Base-by-base conservation (phyloP, 768 basidiomycete species). In the Gelatoporia subvermispora region DNA sequence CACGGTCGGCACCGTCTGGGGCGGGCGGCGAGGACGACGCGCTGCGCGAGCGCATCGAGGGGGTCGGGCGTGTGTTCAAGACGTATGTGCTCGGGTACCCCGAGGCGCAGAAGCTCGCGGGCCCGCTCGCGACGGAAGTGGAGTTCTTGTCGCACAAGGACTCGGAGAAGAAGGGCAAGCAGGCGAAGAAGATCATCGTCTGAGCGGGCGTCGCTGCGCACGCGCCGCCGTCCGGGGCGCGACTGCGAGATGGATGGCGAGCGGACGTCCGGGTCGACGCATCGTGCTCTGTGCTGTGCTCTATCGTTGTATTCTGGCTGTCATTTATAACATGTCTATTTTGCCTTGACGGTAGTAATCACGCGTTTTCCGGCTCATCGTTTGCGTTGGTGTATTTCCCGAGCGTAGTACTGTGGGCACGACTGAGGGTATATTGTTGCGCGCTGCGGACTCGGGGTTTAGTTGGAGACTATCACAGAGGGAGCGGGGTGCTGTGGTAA, bases 121-220 rank as follows among this genome's bases (percentile, higher is more conserved):
- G 89, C 20, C 85, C 92, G n/a, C 75, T 94, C 64, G 86, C 92
- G 54, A 94, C 92, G 5, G 93, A 97, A 71, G 91, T 96, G 25
- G 90, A 94, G 71, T 97, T 93, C 65, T 67, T 90, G 68, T 91
- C 88, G 60, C 92, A 95, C 74, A 93, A 93, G 69, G 93, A 95
- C 68, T 86, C 86, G 55, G 92, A 94, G 76, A 93, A 85, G 79
- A 95, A 94, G 74, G 87, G 86, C 62, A 93, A 92, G 68, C 65
- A 76, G 46, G 77, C 79, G 59, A 85, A 79, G 76, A 93, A 90
- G 74, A 85, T 89, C 47, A 61, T 80, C 62, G 81, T 88, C 51
- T 88, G 71, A 71, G 42, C 42, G 46, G 41, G 49, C 13, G 41
- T 24, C 28, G 48, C 35, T 23, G 22, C 18, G 25, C 42, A 17